Percentiles rank a stretch among this genome's conserved stretches.
Conservation (phyloP, 257 asterid species). For the Lycium barbarum region DNA sequence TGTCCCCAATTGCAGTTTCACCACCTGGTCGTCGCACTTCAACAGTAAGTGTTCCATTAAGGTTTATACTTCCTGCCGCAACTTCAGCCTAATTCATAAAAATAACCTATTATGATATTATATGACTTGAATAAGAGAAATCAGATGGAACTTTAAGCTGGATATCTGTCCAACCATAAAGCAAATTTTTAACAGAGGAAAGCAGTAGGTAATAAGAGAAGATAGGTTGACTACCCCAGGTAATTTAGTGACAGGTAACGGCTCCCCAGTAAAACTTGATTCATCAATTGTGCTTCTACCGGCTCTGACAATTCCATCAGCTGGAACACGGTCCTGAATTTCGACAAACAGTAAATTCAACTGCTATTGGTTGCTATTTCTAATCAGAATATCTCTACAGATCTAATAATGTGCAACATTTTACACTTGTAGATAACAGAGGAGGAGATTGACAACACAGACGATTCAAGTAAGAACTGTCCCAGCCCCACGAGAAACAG, state of each 20-base stretch:
- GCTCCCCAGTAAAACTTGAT: slow-evolving; percentile 99
- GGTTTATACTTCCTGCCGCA: slow-evolving; percentile 96
- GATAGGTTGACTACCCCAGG: slow-evolving; percentile 81
- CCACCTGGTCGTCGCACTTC: slow-evolving; percentile 99
- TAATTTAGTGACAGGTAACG: slow-evolving; percentile 91
- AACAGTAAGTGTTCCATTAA: slow-evolving; percentile 85
- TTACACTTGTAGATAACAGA: neutral
- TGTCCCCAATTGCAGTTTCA: slow-evolving; percentile 93
- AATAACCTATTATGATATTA: slow-evolving; percentile 33
- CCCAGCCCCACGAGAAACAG: neutral
- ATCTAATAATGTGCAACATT: neutral
- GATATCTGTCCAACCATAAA: slow-evolving; percentile 30
- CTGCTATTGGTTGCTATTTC: slow-evolving; percentile 6
- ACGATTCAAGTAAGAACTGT: slow-evolving; percentile 25
- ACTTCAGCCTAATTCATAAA: slow-evolving; percentile 75
- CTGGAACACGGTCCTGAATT: slow-evolving; percentile 94
- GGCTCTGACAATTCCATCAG: slow-evolving; percentile 88
- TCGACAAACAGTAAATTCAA: slow-evolving; percentile 32
- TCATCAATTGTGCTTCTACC: slow-evolving; percentile 99
- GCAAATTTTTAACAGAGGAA: slow-evolving; percentile 8
- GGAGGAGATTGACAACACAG: slow-evolving; percentile 32
- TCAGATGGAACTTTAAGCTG: slow-evolving; percentile 24
- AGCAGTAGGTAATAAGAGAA: slow-evolving; percentile 1
- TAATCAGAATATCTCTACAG: slow-evolving; percentile 22
- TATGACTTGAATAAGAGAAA: slow-evolving; percentile 34